Conservation (phyloP, 106 monocot genomes). For the Phalaenopsis equestris region DNA sequence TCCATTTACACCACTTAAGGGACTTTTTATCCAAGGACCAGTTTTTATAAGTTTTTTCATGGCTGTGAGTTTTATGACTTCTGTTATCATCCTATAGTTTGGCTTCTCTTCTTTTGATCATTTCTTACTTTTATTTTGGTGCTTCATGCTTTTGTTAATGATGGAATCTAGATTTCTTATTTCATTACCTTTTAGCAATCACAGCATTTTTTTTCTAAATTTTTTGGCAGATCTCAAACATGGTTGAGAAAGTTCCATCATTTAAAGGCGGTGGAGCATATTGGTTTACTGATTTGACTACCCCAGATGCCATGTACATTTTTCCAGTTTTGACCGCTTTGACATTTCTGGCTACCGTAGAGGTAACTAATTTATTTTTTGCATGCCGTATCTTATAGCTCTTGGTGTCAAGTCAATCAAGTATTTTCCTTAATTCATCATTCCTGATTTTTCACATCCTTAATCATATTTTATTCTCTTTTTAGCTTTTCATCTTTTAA, state of each 20-base stretch:
- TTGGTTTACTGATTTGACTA: slow-evolving; percentile 98
- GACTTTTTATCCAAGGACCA: slow-evolving; percentile 80
- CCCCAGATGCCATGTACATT: slow-evolving; percentile 62
- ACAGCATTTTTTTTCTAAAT: not conserved
- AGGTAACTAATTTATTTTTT: slow-evolving; percentile 37
- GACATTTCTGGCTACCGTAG: slow-evolving; percentile 72
- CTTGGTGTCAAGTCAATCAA: not conserved
- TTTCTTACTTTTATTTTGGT: not conserved
- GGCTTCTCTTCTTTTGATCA: not conserved
- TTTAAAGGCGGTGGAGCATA: slow-evolving; percentile 81
- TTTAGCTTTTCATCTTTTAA: not conserved
- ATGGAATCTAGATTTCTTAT: not conserved
- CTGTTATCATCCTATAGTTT: not conserved
- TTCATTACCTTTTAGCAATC: not conserved
- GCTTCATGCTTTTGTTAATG: not conserved
- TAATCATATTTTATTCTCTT: too few relatives aligned
- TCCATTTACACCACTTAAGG: slow-evolving; percentile 90
- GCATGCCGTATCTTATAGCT: not conserved
- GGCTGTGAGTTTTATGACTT: slow-evolving; percentile 46
- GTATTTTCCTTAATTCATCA: not conserved
- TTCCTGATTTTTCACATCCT: not conserved
- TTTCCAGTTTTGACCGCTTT: slow-evolving; percentile 71
- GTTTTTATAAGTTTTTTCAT: slow-evolving; percentile 91
- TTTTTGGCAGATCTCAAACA: slow-evolving; percentile 65
- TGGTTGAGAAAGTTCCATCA: slow-evolving; percentile 98